Evolutionary conservation across 371 early-diverging fungal species (phyloP).

Genomic region (Syncephalastrum contaminatum): DNA sequence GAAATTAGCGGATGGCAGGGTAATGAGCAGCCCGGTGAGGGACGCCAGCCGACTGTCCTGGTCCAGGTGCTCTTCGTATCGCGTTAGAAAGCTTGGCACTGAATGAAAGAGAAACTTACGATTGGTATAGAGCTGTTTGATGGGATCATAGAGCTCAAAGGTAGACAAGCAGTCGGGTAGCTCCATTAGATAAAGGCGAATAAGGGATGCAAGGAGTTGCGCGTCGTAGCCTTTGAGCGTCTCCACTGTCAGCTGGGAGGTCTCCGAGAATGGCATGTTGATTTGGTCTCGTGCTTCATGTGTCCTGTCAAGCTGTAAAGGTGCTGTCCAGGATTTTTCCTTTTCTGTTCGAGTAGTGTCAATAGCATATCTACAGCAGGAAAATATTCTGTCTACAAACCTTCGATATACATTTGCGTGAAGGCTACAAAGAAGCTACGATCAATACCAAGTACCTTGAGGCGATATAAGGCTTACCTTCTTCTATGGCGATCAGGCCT

Average conservation of each 20-base stretch:
- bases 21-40: constrained; percentile 50
- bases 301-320: constrained; percentile 56
- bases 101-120: constrained; percentile 32
- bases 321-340: constrained; percentile 55
- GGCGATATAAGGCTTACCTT: constrained; percentile 12
- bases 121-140: constrained; percentile 63
- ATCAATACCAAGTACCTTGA: not conserved
- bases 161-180: constrained; percentile 71
- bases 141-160: constrained; percentile 73
- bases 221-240: constrained; percentile 57
- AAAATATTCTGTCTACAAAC: constrained; percentile 4
- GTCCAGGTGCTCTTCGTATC: constrained; percentile 28
- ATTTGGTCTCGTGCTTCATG: constrained; percentile 64
- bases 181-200: constrained; percentile 72
- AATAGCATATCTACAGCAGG: not conserved
- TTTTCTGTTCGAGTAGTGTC: constrained; percentile 18
- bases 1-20: constrained; percentile 52
- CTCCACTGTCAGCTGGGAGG: constrained; percentile 46
- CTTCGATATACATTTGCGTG: constrained; percentile 29
- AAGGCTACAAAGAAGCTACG: constrained; percentile 13
- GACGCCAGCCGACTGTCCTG: constrained; percentile 40
- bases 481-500: constrained; percentile 41
- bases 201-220: constrained; percentile 56
- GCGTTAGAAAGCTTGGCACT: not conserved
- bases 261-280: constrained; percentile 30